Evolutionary conservation across 176 grass and related monocot genomes (phyloP), one percentile per base, ranked within the genome.

Genomic region (Raddia guianensis): DNA sequence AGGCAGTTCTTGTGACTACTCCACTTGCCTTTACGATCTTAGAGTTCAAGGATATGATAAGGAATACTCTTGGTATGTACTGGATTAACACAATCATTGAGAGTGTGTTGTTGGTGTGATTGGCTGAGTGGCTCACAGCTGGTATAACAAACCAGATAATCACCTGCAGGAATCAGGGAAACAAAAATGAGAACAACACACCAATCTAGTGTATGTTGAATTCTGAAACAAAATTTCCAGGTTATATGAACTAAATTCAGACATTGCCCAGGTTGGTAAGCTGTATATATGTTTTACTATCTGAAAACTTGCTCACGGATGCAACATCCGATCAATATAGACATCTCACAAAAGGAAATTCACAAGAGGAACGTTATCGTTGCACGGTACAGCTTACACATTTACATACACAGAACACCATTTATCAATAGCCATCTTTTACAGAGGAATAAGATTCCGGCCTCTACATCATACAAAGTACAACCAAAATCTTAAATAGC

Each of bases 91-190:
- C 92, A 63, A 98, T 92, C 79, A 94, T 46, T 7, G 95, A 92
- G 7, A 98, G 95, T 42, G 93, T 88, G 80, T 94, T 89, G 90
- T 93, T 98, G 9, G 87, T 92, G 85, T 92, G 88, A 61, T 88
- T 98, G 50, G 90, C 92, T 9, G 84, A 83, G 46, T 54, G 77
- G 66, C 86, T 94, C 66, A 98, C 68, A 20, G 89, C 92, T 7
- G 95, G 95, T 87, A 98, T 94, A 2, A 98, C 78, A 56, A 86
- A 89, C 95, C 95, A 98, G 68, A 98, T 86, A 46, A 98, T 79
- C 35, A 94, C 68, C 95, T 98, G 95, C 46, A 82, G 81, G 46
- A 54, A 81, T 5, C 53, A 85, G 20, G 67, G 33, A 16, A 59
- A 59, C 56, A 59, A 21, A 59, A 21, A 10, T 21, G 21, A 10